A percentile compares a stretch with the other conserved stretches of the same genome.
Evolutionary conservation across 495 filamentous ascomycete species (phyloP).

Genomic region (Penicillium manginii): DNA sequence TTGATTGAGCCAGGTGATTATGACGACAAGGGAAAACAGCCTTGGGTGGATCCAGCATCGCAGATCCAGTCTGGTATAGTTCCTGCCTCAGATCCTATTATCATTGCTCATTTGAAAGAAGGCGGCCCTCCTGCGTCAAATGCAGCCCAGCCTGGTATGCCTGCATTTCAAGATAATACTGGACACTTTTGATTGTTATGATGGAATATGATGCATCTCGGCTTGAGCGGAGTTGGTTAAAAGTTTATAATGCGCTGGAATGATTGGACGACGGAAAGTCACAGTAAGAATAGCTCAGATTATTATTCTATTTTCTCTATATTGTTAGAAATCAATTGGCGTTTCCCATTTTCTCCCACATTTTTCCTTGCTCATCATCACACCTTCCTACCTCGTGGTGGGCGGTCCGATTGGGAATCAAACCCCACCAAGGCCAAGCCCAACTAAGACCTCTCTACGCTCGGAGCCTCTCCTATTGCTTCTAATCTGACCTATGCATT

Average conservation of each 20-base stretch:
- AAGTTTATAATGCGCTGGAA: conserved; percentile 3
- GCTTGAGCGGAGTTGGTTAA: conserved; percentile 13
- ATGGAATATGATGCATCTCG: conserved; percentile 8
- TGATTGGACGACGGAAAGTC: conserved; percentile 4
- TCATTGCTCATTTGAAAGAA: conserved; percentile 21
- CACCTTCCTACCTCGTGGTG: conserved; percentile 20
- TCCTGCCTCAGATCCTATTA: conserved; percentile 18
- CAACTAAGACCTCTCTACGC: not conserved
- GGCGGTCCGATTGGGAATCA: conserved; percentile 25
- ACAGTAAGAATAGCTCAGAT: conserved; percentile 10
- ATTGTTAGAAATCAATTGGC: conserved; percentile 19
- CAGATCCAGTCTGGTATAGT: conserved; percentile 18
- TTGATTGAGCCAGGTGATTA: conserved; percentile 18
- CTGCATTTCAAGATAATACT: conserved; percentile 17
- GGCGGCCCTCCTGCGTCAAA: conserved; percentile 25
- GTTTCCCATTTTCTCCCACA: conserved; percentile 1
- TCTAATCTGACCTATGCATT: conserved; percentile 14
- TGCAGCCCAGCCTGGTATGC: conserved; percentile 19
- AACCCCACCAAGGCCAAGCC: conserved; percentile 11
- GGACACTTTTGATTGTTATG: conserved; percentile 17
- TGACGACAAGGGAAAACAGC: conserved; percentile 19
- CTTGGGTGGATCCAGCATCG: conserved; percentile 21
- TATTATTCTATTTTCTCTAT: conserved; percentile 3
- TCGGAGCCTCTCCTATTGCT: not conserved
- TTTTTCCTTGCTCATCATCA: not conserved